A percentile compares a stretch with the other conserved stretches of the same genome.
These are phyloP conservation scores for Scopulariopsis brevicaulis DNA, from an alignment of 2,329 filamentous ascomycete genomes.

Conservation along the genomic window DNA sequence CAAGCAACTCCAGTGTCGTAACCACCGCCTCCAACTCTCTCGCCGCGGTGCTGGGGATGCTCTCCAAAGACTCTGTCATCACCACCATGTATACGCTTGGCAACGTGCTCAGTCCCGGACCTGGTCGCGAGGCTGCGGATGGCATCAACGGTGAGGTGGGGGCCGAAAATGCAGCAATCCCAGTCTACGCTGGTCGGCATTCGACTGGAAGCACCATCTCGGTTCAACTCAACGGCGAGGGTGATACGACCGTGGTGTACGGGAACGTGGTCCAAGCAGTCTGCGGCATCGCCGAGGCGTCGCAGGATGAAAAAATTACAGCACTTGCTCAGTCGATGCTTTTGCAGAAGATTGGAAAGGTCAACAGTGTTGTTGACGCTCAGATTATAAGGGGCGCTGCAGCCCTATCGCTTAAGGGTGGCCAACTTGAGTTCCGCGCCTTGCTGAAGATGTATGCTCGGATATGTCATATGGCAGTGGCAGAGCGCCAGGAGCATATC, in stretches of 20 bases:
- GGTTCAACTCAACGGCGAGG: conserved; percentile 60
- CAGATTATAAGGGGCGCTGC: conserved; percentile 79
- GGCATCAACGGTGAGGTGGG: conserved; percentile 22
- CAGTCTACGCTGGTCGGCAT: conserved; percentile 42
- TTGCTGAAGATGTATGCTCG: conserved; percentile 75
- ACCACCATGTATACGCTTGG: conserved; percentile 94
- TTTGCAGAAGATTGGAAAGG: conserved; percentile 85
- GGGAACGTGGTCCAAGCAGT: conserved; percentile 91
- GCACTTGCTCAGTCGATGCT: conserved; percentile 92
- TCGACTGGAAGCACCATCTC: conserved; percentile 71
- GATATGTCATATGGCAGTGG: conserved; percentile 60
- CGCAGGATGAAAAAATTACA: conserved; percentile 82
- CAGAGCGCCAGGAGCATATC: conserved; percentile 55
- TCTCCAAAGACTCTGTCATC: conserved; percentile 89
- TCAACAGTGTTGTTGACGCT: conserved; percentile 69
- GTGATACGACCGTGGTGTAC: conserved; percentile 68
- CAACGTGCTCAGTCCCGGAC: conserved; percentile 75
- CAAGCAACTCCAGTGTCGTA: conserved; percentile 57
- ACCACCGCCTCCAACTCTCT: conserved; percentile 73
- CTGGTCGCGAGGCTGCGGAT: conserved; percentile 41
- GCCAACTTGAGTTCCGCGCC: conserved; percentile 71
- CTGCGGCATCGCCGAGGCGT: conserved; percentile 73
- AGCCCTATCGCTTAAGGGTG: conserved; percentile 63
- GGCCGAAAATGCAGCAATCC: conserved; percentile 12
- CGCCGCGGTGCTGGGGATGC: conserved; percentile 65